These are phyloP conservation scores for Linderniella brevidens DNA, from an alignment of 257 asterid genomes.

Conservation along the genomic window DNA sequence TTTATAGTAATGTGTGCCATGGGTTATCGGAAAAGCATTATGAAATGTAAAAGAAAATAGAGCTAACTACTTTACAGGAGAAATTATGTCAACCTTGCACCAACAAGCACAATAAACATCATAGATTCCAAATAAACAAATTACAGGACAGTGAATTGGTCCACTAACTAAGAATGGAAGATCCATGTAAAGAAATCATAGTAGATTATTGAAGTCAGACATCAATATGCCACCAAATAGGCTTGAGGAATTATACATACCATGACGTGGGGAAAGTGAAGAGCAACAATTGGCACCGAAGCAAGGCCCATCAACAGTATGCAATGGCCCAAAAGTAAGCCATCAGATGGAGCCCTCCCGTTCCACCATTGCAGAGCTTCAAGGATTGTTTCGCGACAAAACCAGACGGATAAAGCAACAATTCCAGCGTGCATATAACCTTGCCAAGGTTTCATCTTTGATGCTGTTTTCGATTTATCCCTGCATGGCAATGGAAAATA, in stretches of 20 bases:
- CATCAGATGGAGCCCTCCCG: conserved; percentile 97
- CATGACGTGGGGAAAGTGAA: conserved; percentile 98
- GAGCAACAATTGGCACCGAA: conserved; percentile 78
- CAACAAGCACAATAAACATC: too few species aligned
- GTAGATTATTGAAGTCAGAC: background rate
- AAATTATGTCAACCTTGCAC: too few species aligned
- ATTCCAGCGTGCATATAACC: conserved; percentile 80
- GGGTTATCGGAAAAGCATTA: too few species aligned
- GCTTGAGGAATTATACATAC: conserved; percentile 40
- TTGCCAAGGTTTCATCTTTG: conserved; percentile 96
- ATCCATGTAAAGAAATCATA: background rate
- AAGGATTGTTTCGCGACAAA: conserved; percentile 83
- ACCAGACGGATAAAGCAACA: conserved; percentile 85
- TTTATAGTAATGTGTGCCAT: too few species aligned
- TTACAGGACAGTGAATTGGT: too few species aligned
- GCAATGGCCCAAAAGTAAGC: conserved; percentile 82
- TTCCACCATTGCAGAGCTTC: conserved; percentile 99
- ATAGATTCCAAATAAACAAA: too few species aligned
- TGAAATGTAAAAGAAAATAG: too few species aligned
- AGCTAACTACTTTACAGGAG: too few species aligned
- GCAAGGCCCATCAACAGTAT: conserved; percentile 73
- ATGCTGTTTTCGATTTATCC: conserved; percentile 68
- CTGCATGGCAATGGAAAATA: conserved; percentile 31
- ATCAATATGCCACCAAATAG: conserved; percentile 1
- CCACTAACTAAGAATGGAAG: background rate